phyloP scores from a whole-genome alignment of 306 rosid species.

The Lupinus albus region DNA sequence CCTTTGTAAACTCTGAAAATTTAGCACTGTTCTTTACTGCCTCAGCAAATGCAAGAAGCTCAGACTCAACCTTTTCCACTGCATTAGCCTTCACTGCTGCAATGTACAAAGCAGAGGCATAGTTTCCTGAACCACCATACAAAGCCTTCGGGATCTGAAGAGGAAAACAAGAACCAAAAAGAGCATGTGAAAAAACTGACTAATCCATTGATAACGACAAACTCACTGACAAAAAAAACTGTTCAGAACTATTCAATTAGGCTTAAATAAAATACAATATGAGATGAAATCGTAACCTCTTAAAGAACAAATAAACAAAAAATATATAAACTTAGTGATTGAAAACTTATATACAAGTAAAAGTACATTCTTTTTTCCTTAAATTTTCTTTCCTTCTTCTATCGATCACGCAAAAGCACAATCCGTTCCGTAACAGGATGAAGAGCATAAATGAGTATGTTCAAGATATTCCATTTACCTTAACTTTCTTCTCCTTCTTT shows the following conservation, averaged over 20 bases:
- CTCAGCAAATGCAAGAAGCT: constrained; percentile 63
- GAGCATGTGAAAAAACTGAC: not conserved
- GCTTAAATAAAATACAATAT: constrained; percentile 5
- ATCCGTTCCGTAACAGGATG: not conserved
- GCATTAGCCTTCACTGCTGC: constrained; percentile 71
- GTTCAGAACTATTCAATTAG: constrained; percentile 9
- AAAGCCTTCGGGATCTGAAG: constrained; percentile 78
- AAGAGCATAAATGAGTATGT: not conserved
- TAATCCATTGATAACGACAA: constrained; percentile 9
- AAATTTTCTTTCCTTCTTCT: not conserved
- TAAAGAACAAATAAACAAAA: not conserved
- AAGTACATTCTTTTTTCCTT: not conserved
- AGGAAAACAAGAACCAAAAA: constrained; percentile 28
- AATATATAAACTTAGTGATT: not conserved
- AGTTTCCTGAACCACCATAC: constrained; percentile 93
- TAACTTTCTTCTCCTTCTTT: constrained; percentile 60
- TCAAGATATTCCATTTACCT: constrained; percentile 55
- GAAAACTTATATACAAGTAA: not conserved
- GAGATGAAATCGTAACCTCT: constrained; percentile 1
- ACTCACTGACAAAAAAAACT: not conserved
- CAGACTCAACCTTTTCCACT: constrained; percentile 78
- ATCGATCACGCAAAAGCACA: constrained; percentile 2
- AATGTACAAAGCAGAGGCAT: constrained; percentile 85
- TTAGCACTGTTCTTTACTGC: constrained; percentile 60
- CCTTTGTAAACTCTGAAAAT: constrained; percentile 66